phyloP scores from a whole-genome alignment of 2,329 filamentous ascomycete species.

The Aspergillus piperis region DNA sequence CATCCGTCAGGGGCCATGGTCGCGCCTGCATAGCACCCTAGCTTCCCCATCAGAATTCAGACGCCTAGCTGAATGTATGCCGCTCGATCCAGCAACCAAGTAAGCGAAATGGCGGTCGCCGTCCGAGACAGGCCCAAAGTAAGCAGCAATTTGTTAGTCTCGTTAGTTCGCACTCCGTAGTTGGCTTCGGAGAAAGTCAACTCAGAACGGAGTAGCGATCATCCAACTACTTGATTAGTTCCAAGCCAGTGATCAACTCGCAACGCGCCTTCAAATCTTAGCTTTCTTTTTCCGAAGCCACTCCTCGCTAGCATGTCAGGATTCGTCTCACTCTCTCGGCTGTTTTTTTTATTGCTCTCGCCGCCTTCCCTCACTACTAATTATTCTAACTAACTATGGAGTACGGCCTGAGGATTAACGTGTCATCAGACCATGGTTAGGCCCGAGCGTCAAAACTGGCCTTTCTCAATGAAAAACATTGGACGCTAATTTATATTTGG shows the following conservation, averaged over 20 bases:
- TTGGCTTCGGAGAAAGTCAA: slow-evolving; percentile 13
- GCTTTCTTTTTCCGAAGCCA: not conserved
- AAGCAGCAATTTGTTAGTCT: too few relatives aligned
- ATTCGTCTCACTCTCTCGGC: not conserved
- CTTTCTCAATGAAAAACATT: slow-evolving; percentile 7
- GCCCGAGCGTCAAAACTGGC: slow-evolving; percentile 14
- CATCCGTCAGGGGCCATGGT: not conserved
- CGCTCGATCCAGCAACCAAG: slow-evolving; percentile 16
- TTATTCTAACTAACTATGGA: too few relatives aligned
- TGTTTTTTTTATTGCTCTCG: too few relatives aligned
- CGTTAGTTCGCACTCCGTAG: not conserved
- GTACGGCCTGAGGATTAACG: not conserved
- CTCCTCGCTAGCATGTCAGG: not conserved
- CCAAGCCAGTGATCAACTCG: slow-evolving; percentile 4
- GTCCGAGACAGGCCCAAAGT: slow-evolving; percentile 10
- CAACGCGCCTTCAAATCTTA: slow-evolving; percentile 5
- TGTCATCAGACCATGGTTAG: slow-evolving; percentile 19
- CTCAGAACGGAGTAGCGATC: slow-evolving; percentile 12
- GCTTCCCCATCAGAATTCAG: slow-evolving; percentile 5
- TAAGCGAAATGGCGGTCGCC: slow-evolving; percentile 20
- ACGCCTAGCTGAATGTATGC: slow-evolving; percentile 15
- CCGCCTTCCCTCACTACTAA: too few relatives aligned
- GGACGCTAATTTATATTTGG: slow-evolving; percentile 21
- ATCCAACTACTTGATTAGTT: slow-evolving; percentile 1
- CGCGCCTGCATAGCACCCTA: slow-evolving; percentile 5